A percentile compares a stretch with the other conserved stretches of the same genome.
These are phyloP conservation scores for Aspergillus ochraceus DNA, from an alignment of 2,329 filamentous ascomycete species.

Conservation along the genomic window DNA sequence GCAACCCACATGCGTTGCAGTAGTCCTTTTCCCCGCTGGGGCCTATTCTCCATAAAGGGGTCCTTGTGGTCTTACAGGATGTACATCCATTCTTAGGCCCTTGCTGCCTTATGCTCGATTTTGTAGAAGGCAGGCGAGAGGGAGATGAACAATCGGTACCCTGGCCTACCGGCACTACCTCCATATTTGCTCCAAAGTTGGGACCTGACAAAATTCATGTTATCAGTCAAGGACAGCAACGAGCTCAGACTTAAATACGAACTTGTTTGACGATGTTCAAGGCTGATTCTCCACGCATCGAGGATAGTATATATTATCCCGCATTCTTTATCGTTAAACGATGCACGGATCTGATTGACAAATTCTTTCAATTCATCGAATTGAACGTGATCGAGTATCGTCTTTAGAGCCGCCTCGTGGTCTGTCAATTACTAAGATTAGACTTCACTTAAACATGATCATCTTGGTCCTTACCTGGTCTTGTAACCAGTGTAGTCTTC, in stretches of 20 bases:
- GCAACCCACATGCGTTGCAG: conserved; percentile 2
- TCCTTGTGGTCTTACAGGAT: not conserved
- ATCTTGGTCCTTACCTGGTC: not conserved
- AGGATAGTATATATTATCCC: not conserved
- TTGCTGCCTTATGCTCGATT: not conserved
- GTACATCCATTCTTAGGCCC: not conserved
- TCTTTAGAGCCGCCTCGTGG: not conserved
- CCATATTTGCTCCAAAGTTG: not conserved
- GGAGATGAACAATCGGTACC: not conserved
- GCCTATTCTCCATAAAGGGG: not conserved
- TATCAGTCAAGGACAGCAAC: not conserved
- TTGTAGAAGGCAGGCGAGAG: not conserved
- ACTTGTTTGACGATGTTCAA: not conserved
- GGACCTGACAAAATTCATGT: not conserved
- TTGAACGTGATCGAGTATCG: not conserved
- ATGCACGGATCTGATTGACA: not conserved
- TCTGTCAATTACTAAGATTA: not conserved
- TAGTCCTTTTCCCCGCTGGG: not conserved
- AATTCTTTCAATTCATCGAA: not conserved
- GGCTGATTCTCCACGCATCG: not conserved
- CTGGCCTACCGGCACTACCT: not conserved
- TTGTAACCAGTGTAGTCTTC: not conserved
- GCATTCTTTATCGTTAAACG: not conserved
- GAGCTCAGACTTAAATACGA: not conserved
- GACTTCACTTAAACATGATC: not conserved